Evolutionary conservation across 1,284 basidiomycete species (phyloP), one percentile per base, ranked within the genome.

Genomic region (Naganishia cerealis): DNA sequence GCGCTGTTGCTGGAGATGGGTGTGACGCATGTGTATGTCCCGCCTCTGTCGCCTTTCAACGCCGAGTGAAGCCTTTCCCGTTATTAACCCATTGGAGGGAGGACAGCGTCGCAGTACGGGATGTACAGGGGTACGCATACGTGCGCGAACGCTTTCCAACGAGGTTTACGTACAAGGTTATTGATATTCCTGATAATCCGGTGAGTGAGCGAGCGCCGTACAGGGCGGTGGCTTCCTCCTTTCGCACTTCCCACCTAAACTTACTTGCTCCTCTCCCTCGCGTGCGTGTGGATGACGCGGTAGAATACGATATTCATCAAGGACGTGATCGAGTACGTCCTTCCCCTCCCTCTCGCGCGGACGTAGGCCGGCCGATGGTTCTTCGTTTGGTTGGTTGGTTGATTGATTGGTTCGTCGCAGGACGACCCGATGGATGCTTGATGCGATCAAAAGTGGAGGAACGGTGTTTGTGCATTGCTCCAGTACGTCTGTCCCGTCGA

Each of bases 401-500:
- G 29, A 33, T 33, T 6, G 29, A 33, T 33, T 33, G 29, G 29
- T 33, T 33, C 3, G 29, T 33, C 6, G 4, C 71, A 91, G 89
- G 70, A 91, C 90, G 18, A 87, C 88, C 71, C 76, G 81, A 24
- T 95, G 94, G 79, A 94, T 95, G 73, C 87, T 90, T 73, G 75
- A 85, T 1, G 91, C 91, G 2, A 83, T 93, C 58, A 71, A 74
- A 0, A 75, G 80, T 18, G 87, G 87, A 13, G 92, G 92, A 15
- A 87, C 87, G 43, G 91, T 94, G 4, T 85, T 94, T 7, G 92
- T 93, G 1, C 92, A 94, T 77, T 94, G 92, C 78, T 94, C 93
- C 72, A 92, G 92, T 90, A 72, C 70, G 85, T 77, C 16, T 18
- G 38, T 57, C 46, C 10, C 13, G 46, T 50, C 29, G 48, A 39